Conservation (phyloP, 768 basidiomycete species). For the Lactifluus subvellereus region DNA sequence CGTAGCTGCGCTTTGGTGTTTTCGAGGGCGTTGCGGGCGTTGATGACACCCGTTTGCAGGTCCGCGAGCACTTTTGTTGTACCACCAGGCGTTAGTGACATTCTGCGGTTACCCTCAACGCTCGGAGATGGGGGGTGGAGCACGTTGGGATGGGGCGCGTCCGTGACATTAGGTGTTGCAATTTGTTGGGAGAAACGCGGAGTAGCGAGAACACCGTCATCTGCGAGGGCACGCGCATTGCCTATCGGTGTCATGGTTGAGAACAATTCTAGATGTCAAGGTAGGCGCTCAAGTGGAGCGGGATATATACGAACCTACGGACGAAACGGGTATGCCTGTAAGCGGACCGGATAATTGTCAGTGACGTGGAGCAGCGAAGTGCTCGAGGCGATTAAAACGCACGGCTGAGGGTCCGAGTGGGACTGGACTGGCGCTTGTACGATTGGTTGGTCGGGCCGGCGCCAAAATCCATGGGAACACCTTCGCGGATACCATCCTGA, state of each 20-base stretch:
- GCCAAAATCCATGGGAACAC: conserved; percentile 58
- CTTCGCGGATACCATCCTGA: conserved; percentile 63
- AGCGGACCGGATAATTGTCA: conserved; percentile 3
- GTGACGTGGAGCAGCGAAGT: conserved; percentile 13
- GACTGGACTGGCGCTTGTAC: conserved; percentile 57
- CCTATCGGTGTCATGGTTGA: conserved; percentile 39
- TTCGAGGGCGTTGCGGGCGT: conserved; percentile 75
- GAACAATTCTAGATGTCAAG: neutral
- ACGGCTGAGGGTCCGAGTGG: conserved; percentile 77
- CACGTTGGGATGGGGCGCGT: conserved; percentile 27
- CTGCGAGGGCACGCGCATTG: conserved; percentile 78
- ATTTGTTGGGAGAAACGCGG: conserved; percentile 26
- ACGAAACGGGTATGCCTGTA: conserved; percentile 46
- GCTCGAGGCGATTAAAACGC: conserved; percentile 35
- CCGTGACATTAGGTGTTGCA: conserved; percentile 33
- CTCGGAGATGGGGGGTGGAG: conserved; percentile 29
- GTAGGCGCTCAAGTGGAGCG: neutral
- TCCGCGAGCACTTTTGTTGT: conserved; percentile 87
- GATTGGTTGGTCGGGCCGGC: conserved; percentile 35
- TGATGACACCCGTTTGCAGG: conserved; percentile 76
- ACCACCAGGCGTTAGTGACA: conserved; percentile 64
- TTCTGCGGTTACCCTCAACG: conserved; percentile 39
- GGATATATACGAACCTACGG: conserved; percentile 28
- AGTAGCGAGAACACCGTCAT: conserved; percentile 48
- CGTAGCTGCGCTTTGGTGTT: conserved; percentile 81